Evolutionary conservation across 495 filamentous ascomycete genomes (phyloP).

Genomic region (Copromyces sp.): DNA sequence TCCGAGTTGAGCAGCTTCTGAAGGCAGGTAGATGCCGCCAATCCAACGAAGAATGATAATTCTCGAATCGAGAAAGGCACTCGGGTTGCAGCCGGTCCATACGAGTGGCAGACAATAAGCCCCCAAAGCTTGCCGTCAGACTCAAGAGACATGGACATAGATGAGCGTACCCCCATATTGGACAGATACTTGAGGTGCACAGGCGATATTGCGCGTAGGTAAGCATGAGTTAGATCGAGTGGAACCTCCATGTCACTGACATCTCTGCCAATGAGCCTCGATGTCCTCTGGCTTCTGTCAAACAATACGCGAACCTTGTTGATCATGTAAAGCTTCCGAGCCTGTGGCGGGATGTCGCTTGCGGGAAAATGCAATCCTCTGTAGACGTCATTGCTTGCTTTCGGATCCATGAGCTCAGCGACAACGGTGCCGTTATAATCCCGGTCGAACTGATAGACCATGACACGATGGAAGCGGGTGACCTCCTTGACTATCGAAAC

Average conservation of each 20-base stretch:
- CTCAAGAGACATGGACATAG: slow-evolving; percentile 84
- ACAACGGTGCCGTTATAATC: slow-evolving; percentile 18
- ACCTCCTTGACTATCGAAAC: slow-evolving; percentile 15
- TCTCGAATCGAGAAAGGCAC: slow-evolving; percentile 75
- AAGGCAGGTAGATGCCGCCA: slow-evolving; percentile 67
- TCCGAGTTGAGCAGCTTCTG: slow-evolving; percentile 71
- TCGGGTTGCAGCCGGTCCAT: slow-evolving; percentile 59
- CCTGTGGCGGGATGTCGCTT: slow-evolving; percentile 17
- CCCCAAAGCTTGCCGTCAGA: slow-evolving; percentile 70
- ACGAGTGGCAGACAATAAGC: slow-evolving; percentile 68
- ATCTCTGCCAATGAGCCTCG: slow-evolving; percentile 64
- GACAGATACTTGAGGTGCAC: slow-evolving; percentile 70
- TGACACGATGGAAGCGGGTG: slow-evolving; percentile 14
- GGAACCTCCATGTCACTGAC: slow-evolving; percentile 59
- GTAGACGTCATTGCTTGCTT: slow-evolving; percentile 14
- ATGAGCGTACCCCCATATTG: slow-evolving; percentile 70
- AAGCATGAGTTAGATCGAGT: slow-evolving; percentile 66
- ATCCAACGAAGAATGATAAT: slow-evolving; percentile 69
- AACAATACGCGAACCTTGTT: slow-evolving; percentile 64
- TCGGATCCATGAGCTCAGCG: slow-evolving; percentile 17
- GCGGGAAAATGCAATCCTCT: slow-evolving; percentile 15
- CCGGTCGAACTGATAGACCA: slow-evolving; percentile 18
- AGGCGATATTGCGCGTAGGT: slow-evolving; percentile 72
- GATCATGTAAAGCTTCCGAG: slow-evolving; percentile 50
- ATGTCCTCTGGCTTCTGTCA: slow-evolving; percentile 54